Evolutionary conservation across 2,329 filamentous ascomycete genomes (phyloP).

Genomic region (Nemania diffusa): DNA sequence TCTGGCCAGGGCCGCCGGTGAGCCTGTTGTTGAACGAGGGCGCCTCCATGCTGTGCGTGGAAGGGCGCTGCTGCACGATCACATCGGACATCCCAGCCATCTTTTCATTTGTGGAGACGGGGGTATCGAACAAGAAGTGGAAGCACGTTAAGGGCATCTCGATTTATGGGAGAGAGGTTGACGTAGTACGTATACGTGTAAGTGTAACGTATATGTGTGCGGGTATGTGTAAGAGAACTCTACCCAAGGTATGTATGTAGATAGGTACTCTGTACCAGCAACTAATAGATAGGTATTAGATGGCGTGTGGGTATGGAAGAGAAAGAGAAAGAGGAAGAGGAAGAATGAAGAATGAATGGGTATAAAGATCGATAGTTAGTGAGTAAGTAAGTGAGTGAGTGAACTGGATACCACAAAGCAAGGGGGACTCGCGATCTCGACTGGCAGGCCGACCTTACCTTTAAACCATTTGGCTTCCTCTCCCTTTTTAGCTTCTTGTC

Average conservation of each 20-base stretch:
- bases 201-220: too few relatives aligned
- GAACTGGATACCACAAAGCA: conserved; percentile 10
- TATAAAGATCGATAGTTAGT: too few relatives aligned
- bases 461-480: conserved; percentile 29
- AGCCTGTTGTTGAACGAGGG: conserved; percentile 13
- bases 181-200: too few relatives aligned
- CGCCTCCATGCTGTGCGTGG: conserved; percentile 1
- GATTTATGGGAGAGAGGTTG: too few relatives aligned
- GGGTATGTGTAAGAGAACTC: too few relatives aligned
- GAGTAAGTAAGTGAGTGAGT: conserved; percentile 13
- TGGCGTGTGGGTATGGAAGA: background rate
- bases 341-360: too few relatives aligned
- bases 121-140: conserved; percentile 2
- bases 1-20: conserved; percentile 1
- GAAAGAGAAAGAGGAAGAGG: background rate
- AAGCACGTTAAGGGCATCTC: background rate
- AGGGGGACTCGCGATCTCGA: conserved; percentile 7
- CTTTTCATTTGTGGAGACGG: background rate
- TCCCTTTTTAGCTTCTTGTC: background rate
- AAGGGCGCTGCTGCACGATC: conserved; percentile 24
- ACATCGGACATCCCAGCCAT: conserved; percentile 26
- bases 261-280: too few relatives aligned
- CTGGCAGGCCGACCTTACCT: conserved; percentile 33
- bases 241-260: too few relatives aligned
- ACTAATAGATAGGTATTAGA: too few relatives aligned